Base-by-base conservation (phyloP, 2,329 filamentous ascomycete species). In the Fusarium abutilonis region DNA sequence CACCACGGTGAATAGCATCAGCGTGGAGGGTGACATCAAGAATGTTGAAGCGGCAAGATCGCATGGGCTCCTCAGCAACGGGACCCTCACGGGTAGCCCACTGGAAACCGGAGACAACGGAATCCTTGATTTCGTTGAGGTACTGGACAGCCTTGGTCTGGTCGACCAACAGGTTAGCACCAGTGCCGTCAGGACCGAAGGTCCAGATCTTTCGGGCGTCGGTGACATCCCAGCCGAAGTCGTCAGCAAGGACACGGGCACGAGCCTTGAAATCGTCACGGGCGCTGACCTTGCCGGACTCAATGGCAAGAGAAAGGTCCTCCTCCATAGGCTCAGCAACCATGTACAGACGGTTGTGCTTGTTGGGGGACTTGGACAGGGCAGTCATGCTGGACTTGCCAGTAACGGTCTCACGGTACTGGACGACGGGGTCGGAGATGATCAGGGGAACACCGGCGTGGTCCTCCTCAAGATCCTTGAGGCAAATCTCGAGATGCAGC, bases 121-220 rank as follows among this genome's bases (percentile, higher is more conserved):
- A 98, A 79, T 99, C 95, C 91, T 99, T 99, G 89, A 99, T 99
- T 91, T 99, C 95, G 86, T 92, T 95, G 77, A 99, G 88, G 89
- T 98, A 99, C 86, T 99, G 95, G 71, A 99, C 95, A 74, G 95
- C 95, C 92, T 98, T 99, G 87, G 94, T 97, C 90, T 98, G 95
- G 83, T 99, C 95, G 77, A 99, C 89, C 73, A 99, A 86, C 87
- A 99, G 84, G 89, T 99, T 99, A 87, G 95, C 90, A 81, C 95
- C 95, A 77, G 85, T 95, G 79, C 93, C 96, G 82, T 99, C 95
- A 74, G 95, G 95, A 82, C 95, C 95, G 84, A 99, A 99, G 80
- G 92, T 96, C 95, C 95, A 99, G 81, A 99, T 99, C 92, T 99
- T 99, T 84, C 96, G 93, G 82, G 95, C 95, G 81, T 99, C 95